These are phyloP conservation scores for Euphrasia confusa DNA, from an alignment of 257 asterid species.

Conservation along the genomic window DNA sequence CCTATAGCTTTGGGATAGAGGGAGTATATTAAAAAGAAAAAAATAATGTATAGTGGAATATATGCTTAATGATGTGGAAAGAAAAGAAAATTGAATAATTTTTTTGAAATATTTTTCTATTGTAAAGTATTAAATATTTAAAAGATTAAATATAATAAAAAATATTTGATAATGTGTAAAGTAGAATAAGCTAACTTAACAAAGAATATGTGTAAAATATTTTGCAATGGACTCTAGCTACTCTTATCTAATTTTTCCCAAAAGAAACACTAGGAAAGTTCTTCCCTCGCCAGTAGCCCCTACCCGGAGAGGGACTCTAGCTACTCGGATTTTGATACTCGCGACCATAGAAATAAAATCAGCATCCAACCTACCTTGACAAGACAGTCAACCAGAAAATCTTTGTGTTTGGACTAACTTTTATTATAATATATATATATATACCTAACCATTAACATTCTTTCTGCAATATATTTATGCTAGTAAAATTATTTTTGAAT, in stretches of 20 bases:
- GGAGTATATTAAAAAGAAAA: no score
- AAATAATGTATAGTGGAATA: no score
- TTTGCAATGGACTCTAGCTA: constrained; percentile 48
- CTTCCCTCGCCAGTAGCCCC: background rate
- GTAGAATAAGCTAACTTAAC: constrained; percentile 34
- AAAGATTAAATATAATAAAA: no score
- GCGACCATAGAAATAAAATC: background rate
- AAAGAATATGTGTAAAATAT: constrained; percentile 2
- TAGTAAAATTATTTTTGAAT: background rate
- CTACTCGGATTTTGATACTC: constrained; percentile 7
- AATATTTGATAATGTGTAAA: no score
- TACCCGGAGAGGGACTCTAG: background rate
- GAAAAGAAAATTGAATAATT: no score
- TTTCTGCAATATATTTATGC: background rate
- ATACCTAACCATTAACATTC: background rate
- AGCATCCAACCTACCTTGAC: constrained; percentile 24
- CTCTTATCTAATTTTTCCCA: constrained; percentile 33
- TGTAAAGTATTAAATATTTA: no score
- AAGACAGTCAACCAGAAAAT: constrained; percentile 29
- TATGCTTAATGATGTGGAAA: no score
- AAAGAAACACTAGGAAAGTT: no score
- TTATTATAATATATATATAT: background rate
- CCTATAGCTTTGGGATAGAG: no score
- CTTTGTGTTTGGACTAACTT: constrained; percentile 13
- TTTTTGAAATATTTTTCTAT: no score